Evolutionary conservation across 177 flowering plant genomes (phyloP), one percentile per base, ranked within the genome.

Genomic region (Viscum album): DNA sequence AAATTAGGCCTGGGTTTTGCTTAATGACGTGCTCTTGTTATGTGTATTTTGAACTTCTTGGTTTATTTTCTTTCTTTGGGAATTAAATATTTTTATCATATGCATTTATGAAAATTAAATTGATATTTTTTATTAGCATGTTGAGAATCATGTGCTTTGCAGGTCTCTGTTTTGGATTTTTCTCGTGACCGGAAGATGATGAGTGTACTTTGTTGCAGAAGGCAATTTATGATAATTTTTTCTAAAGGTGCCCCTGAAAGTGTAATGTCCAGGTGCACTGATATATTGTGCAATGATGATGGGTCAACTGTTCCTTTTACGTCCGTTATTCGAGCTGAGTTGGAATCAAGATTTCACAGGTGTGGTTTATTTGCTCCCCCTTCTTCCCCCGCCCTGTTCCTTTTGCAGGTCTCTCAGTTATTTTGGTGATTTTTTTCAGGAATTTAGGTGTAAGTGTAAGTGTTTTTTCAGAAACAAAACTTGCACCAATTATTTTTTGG

Each of bases 171-270:
- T 69, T 77, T 92, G 82, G 97, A 92, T n/a, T 92, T 95, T 77
- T 85, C 99, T 64, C 96, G 97, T 76, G 99, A 92, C 77, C 89
- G 97, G 47, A 95, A 95, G 73, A 91, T 95, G 96, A 95, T 95
- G 99, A 92, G 97, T 80, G 86, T 90, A 60, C 88, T 92, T 33
- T 95, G 94, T 72, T 87, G 85, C 80, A 85, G 88, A 72, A 92
- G 85, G 75, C 96, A 92, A 74, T 71, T 80, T 78, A 78, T 77
- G 67, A 78, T 85, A 35, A 78, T 95, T 81, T 90, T 92, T 74
- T 84, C 91, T n/a, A 95, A 95, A 80, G 99, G 99, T 78, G 99
- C 99, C 74, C 99, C 99, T 26, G 99, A 95, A 79, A 95, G 94
- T 78, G 85, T 95, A 72, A 77, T 95, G 64, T 79, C 96, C 67